Evolutionary conservation across 2,329 filamentous ascomycete genomes (phyloP), one percentile per base, ranked within the genome.

Genomic region (Aureobasidium pullulans): DNA sequence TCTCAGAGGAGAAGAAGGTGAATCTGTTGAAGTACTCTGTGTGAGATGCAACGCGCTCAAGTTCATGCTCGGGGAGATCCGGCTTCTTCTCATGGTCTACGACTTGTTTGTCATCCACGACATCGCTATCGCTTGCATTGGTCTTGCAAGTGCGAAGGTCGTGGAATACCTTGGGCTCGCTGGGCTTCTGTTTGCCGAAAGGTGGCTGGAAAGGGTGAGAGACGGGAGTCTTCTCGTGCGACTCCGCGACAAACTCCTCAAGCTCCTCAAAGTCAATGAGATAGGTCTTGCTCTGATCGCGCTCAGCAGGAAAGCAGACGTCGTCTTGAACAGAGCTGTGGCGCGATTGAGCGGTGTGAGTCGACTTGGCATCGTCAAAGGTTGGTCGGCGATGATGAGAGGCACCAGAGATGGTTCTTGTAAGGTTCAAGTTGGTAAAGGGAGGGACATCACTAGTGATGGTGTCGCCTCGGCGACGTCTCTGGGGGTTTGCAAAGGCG

Each of bases 1-100:
- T 88, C 58, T 94, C 90, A 0, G 94, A 96, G 0, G 92, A 96
- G 74, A 99, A 99, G 76, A 97, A 96, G 63, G 92, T 94, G 77
- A 96, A 97, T 4, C 93, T 84, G 70, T 92, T 94, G 34, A 84
- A 81, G 37, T 69, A 66, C 19, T 69, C 66, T 6, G 61, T 62
- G 46, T 64, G 63, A 62, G 66, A 68, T 8, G 61, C 52, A 10
- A 64, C 63, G 16, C 63, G 62, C 40, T 65, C 61, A 8, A 71
- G 57, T 29, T 63, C 61, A 13, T 65, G 62, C 3, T 66, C 66
- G 11, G 64, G 66, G 10, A 60, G 69, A n/a, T 69, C 65, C 37
- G 71, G 63, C 6, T 71, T 48, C 23, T 49, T 42, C 31, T 11
- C 8, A 56, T 80, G 77, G 29, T 78, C 74, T 0, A 72, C 63